Percentiles rank a stretch among this genome's conserved stretches.
These are phyloP conservation scores for Penicillium capsulatum DNA, from an alignment of 2,329 filamentous ascomycete species.

Conservation along the genomic window DNA sequence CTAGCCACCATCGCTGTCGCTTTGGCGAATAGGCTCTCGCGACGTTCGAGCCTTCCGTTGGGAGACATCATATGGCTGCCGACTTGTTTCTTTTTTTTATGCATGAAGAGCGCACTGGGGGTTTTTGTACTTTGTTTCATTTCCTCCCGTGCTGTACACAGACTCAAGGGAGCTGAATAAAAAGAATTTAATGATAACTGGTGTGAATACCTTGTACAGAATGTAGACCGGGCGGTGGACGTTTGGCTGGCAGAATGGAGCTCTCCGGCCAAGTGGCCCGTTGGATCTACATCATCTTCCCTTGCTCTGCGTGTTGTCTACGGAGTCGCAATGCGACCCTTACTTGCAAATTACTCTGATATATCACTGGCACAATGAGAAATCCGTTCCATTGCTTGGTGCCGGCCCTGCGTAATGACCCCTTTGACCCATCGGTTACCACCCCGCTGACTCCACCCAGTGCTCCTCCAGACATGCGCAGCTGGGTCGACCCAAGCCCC, in stretches of 20 bases:
- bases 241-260: constrained; percentile 37
- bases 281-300: constrained; percentile 17
- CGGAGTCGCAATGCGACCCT: constrained; percentile 36
- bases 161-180: constrained; percentile 20
- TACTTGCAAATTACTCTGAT: constrained; percentile 14
- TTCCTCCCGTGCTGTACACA: constrained; percentile 33
- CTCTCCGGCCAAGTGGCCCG: constrained; percentile 39
- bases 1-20: constrained; percentile 12
- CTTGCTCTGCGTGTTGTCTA: neutral
- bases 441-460: constrained; percentile 26
- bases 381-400: constrained; percentile 31
- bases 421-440: constrained; percentile 5
- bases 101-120: constrained; percentile 29
- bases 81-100: constrained; percentile 12
- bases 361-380: constrained; percentile 34
- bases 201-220: neutral
- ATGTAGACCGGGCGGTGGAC: too few relatives aligned
- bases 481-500: constrained; percentile 23
- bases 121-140: constrained; percentile 23
- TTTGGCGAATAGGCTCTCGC: neutral
- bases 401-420: constrained; percentile 34
- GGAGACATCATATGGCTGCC: constrained; percentile 6
- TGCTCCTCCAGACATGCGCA: constrained; percentile 31
- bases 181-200: constrained; percentile 13
- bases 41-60: constrained; percentile 1